Conservation (phyloP, 2,329 filamentous ascomycete species). For the Arthrobotrys iridis region DNA sequence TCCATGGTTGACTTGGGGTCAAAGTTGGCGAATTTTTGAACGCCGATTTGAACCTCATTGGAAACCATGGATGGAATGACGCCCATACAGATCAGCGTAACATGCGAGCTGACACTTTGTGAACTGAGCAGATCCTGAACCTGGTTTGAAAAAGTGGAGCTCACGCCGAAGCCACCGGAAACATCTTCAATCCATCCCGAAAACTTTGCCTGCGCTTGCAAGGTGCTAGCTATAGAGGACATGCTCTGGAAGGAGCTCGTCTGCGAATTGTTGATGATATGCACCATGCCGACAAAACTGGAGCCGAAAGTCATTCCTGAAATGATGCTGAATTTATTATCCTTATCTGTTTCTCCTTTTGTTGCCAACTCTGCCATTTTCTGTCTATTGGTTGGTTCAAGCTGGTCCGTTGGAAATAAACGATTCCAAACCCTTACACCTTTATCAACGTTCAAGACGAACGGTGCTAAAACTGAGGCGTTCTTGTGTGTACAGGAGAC, state of each 20-base stretch:
- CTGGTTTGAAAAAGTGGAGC: background rate
- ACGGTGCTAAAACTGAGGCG: slow-evolving; percentile 49
- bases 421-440: slow-evolving; percentile 50
- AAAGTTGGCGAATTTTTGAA: background rate
- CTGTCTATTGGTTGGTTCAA: slow-evolving; percentile 15
- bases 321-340: slow-evolving; percentile 46
- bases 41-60: background rate
- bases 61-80: background rate
- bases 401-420: slow-evolving; percentile 27
- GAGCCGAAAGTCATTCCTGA: slow-evolving; percentile 55
- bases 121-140: background rate
- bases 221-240: too few species aligned
- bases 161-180: too few species aligned
- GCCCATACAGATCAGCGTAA: background rate
- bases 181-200: too few species aligned
- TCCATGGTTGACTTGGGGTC: background rate
- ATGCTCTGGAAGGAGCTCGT: slow-evolving; percentile 18
- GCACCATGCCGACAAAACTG: slow-evolving; percentile 55
- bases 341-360: background rate
- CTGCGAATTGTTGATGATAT: slow-evolving; percentile 39
- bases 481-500: slow-evolving; percentile 55
- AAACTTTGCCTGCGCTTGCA: too few species aligned
- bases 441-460: slow-evolving; percentile 49
- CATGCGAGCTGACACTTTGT: background rate
- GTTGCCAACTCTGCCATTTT: background rate